These are phyloP conservation scores for Trichosanthes truncata DNA, from an alignment of 306 rosid genomes.

Conservation along the genomic window DNA sequence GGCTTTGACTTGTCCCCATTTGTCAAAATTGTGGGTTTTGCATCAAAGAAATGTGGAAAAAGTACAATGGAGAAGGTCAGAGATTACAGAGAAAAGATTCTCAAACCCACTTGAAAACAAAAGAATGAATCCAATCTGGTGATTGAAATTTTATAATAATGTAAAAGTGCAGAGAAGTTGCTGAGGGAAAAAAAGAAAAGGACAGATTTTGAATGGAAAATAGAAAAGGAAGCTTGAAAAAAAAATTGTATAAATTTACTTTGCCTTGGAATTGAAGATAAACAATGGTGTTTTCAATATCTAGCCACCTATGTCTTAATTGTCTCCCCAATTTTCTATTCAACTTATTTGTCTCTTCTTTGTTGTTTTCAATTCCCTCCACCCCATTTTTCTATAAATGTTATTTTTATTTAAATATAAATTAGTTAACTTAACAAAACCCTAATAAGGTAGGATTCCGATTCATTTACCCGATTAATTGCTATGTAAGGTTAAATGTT, in stretches of 20 bases:
- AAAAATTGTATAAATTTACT: background rate
- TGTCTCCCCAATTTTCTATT: background rate
- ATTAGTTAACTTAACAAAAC: too few species aligned
- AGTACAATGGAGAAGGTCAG: conserved; percentile 5
- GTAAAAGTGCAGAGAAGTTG: background rate
- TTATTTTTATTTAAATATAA: background rate
- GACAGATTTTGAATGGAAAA: background rate
- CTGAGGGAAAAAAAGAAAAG: background rate
- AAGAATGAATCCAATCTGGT: background rate
- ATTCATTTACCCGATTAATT: too few species aligned
- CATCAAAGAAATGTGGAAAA: background rate
- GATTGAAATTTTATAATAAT: background rate
- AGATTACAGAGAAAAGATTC: background rate
- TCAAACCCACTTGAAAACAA: conserved; percentile 6
- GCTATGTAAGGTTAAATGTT: too few species aligned
- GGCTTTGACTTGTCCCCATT: background rate
- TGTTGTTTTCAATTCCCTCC: background rate
- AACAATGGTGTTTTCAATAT: background rate
- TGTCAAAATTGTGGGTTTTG: background rate
- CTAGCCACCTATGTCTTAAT: background rate
- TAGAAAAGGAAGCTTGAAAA: background rate
- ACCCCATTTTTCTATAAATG: background rate
- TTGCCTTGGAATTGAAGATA: background rate
- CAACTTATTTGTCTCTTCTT: background rate
- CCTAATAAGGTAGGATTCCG: too few species aligned